phyloP scores from a whole-genome alignment of 352 stramenopile genomes.

The Pythium pectinolyticum region DNA sequence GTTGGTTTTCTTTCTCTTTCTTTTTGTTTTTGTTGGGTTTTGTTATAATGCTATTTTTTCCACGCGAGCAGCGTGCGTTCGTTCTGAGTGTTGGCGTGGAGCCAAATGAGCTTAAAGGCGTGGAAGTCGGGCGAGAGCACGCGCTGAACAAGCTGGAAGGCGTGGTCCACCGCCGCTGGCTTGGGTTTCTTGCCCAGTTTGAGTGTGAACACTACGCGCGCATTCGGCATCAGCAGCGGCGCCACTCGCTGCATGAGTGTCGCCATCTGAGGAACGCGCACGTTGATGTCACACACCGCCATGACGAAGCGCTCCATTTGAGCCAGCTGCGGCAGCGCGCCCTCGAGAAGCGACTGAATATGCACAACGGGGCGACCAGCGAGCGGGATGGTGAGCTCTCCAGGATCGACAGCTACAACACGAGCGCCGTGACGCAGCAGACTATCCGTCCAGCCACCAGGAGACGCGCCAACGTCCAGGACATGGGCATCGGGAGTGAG shows the following conservation, averaged over 20 bases:
- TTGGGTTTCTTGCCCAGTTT: slow-evolving; percentile 41
- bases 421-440: slow-evolving; percentile 39
- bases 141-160: slow-evolving; percentile 13
- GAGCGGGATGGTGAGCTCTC: slow-evolving; percentile 42
- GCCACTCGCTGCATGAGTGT: slow-evolving; percentile 32
- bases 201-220: slow-evolving; percentile 35
- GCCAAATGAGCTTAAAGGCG: slow-evolving; percentile 31
- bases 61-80: slow-evolving; percentile 37
- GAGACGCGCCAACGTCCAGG: slow-evolving; percentile 54
- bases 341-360: slow-evolving; percentile 43
- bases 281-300: slow-evolving; percentile 54
- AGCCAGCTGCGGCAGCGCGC: slow-evolving; percentile 27
- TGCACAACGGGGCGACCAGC: slow-evolving; percentile 36
- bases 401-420: slow-evolving; percentile 56
- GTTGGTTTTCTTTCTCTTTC: neutral
- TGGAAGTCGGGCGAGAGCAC: slow-evolving; percentile 24
- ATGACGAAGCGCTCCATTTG: slow-evolving; percentile 39
- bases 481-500: slow-evolving; percentile 30
- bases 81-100: slow-evolving; percentile 46
- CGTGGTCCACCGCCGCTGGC: slow-evolving; percentile 23
- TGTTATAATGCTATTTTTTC: neutral
- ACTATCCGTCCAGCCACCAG: slow-evolving; percentile 58
- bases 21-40: neutral
- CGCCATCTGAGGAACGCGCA: slow-evolving; percentile 33
- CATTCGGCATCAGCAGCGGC: slow-evolving; percentile 26